A percentile compares a stretch with the other conserved stretches of the same genome.
Conservation (phyloP, 2,329 filamentous ascomycete species). For the Fusarium hostae region DNA sequence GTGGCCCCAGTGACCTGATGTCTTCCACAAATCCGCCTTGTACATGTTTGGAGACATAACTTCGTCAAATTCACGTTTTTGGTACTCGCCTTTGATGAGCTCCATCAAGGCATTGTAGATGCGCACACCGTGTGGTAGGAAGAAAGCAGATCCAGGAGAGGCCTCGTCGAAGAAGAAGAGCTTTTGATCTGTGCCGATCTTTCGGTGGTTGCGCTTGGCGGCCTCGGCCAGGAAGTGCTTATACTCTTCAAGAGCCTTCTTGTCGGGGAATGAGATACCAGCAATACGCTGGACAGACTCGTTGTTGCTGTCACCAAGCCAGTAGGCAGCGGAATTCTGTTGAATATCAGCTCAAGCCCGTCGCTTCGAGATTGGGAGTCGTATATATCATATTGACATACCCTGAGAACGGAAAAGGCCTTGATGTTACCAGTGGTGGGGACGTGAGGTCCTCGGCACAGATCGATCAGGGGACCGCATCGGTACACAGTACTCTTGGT, state of each 20-base stretch:
- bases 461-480: constrained; percentile 92
- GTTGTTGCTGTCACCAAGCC: constrained; percentile 91
- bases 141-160: constrained; percentile 94
- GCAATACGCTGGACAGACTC: constrained; percentile 97
- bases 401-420: constrained; percentile 91
- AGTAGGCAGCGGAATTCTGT: constrained; percentile 79
- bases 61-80: constrained; percentile 92
- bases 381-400: constrained; percentile 29
- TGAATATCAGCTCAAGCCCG: constrained; percentile 54
- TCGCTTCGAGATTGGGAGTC: not conserved
- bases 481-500: constrained; percentile 94
- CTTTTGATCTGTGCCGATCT: constrained; percentile 94
- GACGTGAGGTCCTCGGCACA: constrained; percentile 95
- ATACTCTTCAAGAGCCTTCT: constrained; percentile 93
- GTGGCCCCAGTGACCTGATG: constrained; percentile 88
- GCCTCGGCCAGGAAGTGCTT: constrained; percentile 96
- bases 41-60: constrained; percentile 96
- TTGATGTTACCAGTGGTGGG: constrained; percentile 92
- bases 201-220: constrained; percentile 95
- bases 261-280: constrained; percentile 94
- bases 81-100: constrained; percentile 88
- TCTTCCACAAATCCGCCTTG: constrained; percentile 92
- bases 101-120: constrained; percentile 91
- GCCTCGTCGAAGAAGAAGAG: constrained; percentile 96
- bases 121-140: constrained; percentile 89